Base-by-base conservation (phyloP, 2,329 filamentous ascomycete species). In the Xylariomycetidae sp. region DNA sequence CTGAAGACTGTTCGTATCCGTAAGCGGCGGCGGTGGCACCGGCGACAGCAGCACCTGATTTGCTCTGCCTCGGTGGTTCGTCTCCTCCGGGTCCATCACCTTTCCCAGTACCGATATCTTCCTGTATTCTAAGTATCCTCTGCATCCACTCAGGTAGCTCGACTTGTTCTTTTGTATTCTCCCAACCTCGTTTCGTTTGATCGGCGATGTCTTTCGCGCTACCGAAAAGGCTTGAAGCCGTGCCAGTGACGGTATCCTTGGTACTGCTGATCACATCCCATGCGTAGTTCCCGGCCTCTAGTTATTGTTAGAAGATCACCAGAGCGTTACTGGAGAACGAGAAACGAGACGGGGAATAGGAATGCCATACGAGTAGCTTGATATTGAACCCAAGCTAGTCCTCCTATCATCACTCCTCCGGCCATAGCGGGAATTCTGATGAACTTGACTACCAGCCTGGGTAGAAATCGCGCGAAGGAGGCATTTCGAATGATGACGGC, bases 311-410 rank as follows among this genome's bases (percentile, higher is more conserved):
- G 11, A 11, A 30, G 12, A 15, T 15, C 13, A 27, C 4, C 12
- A 3, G n/a, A 10, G 14, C 12, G 25, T 9, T 16, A 25, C 23
- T 6, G 11, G 16, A 16, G 18, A 25, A 28, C 12, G 14, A 8
- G 12, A 9, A 8, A 8, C 26, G 12, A 16, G n/a, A 23, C 25
- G 19, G 7, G 29, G 11, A 2, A 33, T 22, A 25, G 25, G 13
- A 27, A 29, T 20, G 40, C 74, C 85, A 43, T 74, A 89, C 85
- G 85, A 36, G 82, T 80, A 43, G 92, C 90, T 63, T 98, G 92
- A 58, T 98, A 97, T 58, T 98, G 92, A 30, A 98, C 67, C 74
- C 95, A 98, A 16, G 88, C 88, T 38, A 94, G 66, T 3, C 85
- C 86, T 11, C 87, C 89, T 46, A 98, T 77, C 53, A 88, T 86